Percentiles rank a stretch among this genome's conserved stretches.
These are phyloP conservation scores for Durusdinium trenchii DNA, from an alignment of 73 alveolate genomes.

Conservation along the genomic window DNA sequence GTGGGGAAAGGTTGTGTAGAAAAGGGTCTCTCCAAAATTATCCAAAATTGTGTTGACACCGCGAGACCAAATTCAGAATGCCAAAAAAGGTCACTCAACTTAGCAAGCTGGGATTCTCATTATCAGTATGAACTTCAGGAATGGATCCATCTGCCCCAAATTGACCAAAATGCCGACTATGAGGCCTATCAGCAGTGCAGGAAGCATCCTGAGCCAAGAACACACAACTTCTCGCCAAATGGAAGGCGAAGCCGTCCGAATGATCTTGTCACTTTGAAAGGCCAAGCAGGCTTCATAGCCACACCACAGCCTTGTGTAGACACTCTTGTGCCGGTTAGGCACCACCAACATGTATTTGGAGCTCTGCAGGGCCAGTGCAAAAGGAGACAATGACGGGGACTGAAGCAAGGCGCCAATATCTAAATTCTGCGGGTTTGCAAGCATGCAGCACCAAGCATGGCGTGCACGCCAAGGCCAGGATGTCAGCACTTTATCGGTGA, in stretches of 20 bases:
- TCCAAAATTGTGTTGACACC: too few relatives aligned
- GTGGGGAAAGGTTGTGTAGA: too few relatives aligned
- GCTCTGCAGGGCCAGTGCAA: conserved; percentile 59
- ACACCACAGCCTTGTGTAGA: conserved; percentile 59
- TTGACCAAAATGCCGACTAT: too few relatives aligned
- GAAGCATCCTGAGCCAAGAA: too few relatives aligned
- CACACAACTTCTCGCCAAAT: too few relatives aligned
- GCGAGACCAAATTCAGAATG: too few relatives aligned
- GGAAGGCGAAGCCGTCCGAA: conserved; percentile 21
- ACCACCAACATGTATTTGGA: conserved; percentile 38
- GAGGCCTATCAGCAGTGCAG: too few relatives aligned
- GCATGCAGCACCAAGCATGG: conserved; percentile 61
- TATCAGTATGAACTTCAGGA: too few relatives aligned
- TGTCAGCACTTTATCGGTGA: not conserved
- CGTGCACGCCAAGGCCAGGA: conserved; percentile 40
- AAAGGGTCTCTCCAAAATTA: too few relatives aligned
- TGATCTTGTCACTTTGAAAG: conserved; percentile 20
- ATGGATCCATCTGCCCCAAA: too few relatives aligned
- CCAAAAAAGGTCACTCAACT: too few relatives aligned
- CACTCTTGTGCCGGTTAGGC: conserved; percentile 51
- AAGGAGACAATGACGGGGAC: conserved; percentile 47
- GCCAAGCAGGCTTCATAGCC: conserved; percentile 56
- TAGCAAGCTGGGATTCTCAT: too few relatives aligned
- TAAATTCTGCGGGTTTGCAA: conserved; percentile 64
- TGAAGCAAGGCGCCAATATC: conserved; percentile 48